Conservation (phyloP, 805 yeast species). For the Metschnikowia gelsemii region DNA sequence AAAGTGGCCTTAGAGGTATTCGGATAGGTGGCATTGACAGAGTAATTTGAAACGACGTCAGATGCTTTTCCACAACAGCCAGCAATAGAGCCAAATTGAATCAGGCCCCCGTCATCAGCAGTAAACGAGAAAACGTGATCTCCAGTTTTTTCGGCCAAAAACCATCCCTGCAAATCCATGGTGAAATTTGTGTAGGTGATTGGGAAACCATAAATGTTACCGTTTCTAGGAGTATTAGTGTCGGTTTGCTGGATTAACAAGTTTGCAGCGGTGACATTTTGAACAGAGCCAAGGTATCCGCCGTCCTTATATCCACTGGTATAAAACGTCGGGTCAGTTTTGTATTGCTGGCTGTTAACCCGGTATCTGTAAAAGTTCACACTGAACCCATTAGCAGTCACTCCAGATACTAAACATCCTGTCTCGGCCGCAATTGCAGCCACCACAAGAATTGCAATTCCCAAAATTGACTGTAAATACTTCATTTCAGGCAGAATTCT, state of each 20-base stretch:
- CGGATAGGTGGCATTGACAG: slow-evolving; percentile 2
- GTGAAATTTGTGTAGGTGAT: slow-evolving; percentile 3
- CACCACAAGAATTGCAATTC: not conserved
- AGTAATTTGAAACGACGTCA: slow-evolving; percentile 5
- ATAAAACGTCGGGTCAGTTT: slow-evolving; percentile 3
- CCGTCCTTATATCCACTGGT: slow-evolving; percentile 1
- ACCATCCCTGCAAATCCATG: slow-evolving; percentile 14
- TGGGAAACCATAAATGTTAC: not conserved
- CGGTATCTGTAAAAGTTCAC: slow-evolving; percentile 4
- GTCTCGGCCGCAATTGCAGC: not conserved
- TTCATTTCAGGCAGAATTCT: too few relatives aligned
- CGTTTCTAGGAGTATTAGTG: too few relatives aligned
- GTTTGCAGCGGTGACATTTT: too few relatives aligned
- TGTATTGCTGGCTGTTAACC: not conserved
- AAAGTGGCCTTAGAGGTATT: not conserved
- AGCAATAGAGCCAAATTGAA: slow-evolving; percentile 10
- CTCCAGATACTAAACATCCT: not conserved
- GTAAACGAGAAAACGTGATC: slow-evolving; percentile 9
- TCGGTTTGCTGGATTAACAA: too few relatives aligned
- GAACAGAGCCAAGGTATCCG: slow-evolving; percentile 8
- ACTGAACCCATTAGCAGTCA: not conserved
- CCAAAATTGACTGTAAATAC: not conserved
- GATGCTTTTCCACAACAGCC: slow-evolving; percentile 15
- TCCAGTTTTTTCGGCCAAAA: slow-evolving; percentile 12
- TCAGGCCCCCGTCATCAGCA: slow-evolving; percentile 16